These are phyloP conservation scores for Sphagnum contortum DNA, from an alignment of 225 moss, liverwort and hornwort species.

Conservation along the genomic window DNA sequence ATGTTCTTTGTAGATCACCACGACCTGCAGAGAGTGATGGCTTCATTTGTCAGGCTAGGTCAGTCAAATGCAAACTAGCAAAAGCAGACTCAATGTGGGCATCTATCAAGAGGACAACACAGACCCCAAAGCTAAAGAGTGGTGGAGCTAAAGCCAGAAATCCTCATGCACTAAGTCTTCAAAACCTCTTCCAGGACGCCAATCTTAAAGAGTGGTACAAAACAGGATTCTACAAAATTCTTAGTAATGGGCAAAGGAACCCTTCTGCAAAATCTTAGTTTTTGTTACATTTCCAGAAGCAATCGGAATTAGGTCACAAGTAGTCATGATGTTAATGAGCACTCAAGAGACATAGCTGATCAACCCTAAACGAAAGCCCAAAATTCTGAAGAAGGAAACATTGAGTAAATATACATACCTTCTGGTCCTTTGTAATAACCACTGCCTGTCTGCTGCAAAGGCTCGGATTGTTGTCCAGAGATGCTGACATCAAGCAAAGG, in stretches of 20 bases:
- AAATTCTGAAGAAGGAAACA: too few species aligned
- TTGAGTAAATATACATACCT: too few species aligned
- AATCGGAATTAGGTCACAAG: background rate
- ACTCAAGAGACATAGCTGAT: constrained; percentile 2
- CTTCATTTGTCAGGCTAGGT: background rate
- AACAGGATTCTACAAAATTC: background rate
- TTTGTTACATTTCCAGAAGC: background rate
- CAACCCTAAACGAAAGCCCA: too few species aligned
- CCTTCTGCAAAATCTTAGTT: background rate
- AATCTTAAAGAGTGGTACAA: background rate
- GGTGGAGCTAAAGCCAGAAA: too few species aligned
- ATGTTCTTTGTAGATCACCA: constrained; percentile 20
- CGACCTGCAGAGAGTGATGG: background rate
- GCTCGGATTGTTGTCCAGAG: constrained; percentile 1
- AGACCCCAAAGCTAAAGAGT: too few species aligned
- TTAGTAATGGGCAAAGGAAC: background rate
- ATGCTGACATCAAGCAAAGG: background rate
- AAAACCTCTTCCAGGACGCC: background rate
- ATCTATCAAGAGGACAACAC: too few species aligned
- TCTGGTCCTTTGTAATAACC: constrained; percentile 11
- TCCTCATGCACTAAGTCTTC: too few species aligned
- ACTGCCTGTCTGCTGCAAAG: background rate
- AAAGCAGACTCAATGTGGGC: too few species aligned
- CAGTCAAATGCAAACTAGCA: too few species aligned
- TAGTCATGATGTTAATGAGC: background rate